A percentile compares a stretch with the other conserved stretches of the same genome.
Evolutionary conservation across 2,329 filamentous ascomycete genomes (phyloP).

Genomic region (Sarocladium oryzae): DNA sequence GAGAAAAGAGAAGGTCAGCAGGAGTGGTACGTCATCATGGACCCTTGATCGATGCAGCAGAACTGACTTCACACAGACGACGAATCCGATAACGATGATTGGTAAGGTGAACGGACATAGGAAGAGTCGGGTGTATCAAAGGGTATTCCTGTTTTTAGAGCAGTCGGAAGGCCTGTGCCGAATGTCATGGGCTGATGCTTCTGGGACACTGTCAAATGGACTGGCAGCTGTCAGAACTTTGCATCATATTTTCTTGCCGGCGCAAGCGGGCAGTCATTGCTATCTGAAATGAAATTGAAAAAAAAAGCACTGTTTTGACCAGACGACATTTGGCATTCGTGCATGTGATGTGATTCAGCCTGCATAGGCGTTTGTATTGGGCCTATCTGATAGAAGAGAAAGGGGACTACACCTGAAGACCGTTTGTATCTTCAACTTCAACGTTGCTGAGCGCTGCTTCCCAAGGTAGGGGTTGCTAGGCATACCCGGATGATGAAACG

Average conservation of each 20-base stretch:
- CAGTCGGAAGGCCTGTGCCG: too few relatives aligned
- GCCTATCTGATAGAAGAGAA: too few relatives aligned
- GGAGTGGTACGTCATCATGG: conserved; percentile 70
- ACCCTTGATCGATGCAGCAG: conserved; percentile 9
- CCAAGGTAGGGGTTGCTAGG: too few relatives aligned
- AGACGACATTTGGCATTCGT: too few relatives aligned
- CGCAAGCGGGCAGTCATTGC: conserved; percentile 3
- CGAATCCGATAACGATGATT: conserved; percentile 71
- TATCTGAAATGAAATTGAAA: background rate
- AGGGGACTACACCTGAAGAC: too few relatives aligned
- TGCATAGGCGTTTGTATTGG: too few relatives aligned
- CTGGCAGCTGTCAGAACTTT: background rate
- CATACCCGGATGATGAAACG: too few relatives aligned
- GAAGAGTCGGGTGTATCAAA: background rate
- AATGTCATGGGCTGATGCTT: background rate
- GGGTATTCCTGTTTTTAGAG: too few relatives aligned
- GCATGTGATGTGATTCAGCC: too few relatives aligned
- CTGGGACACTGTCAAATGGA: background rate
- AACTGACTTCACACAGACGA: conserved; percentile 50
- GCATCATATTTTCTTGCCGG: conserved; percentile 3
- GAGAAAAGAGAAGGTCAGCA: conserved; percentile 89
- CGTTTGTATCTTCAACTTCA: too few relatives aligned
- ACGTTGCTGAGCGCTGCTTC: too few relatives aligned
- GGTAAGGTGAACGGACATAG: conserved; percentile 33
- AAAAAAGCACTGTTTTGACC: too few relatives aligned